Base-by-base conservation (phyloP, 2,329 filamentous ascomycete genomes). In the Bipolaris oryzae region DNA sequence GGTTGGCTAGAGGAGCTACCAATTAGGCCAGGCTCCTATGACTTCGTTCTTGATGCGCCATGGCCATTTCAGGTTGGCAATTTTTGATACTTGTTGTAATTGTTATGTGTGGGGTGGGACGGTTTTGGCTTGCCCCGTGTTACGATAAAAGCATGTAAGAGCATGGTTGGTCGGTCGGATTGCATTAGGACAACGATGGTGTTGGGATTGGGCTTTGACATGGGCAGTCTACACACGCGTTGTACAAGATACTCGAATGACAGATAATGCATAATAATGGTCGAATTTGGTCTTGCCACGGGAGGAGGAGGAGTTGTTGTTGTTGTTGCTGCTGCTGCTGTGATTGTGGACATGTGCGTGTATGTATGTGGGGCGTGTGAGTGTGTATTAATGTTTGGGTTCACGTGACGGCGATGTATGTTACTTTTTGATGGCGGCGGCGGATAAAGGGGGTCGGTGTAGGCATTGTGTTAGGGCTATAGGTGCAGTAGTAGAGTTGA, bases 21-120 rank as follows among this genome's bases (percentile, higher is more conserved):
- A n/a, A 10, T 28, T 11, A 20, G 55, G 43, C 45, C 50, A 7
- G 37, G 35, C 48, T 60, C 34, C 47, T 49, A 35, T 20, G 18
- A 53, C 47, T 53, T 54, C 50, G 25, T 54, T 50, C 33, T 49
- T 50, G 41, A 34, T 46, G 45, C 49, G 41, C 39, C 10, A 51
- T 48, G 56, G 50, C 44, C 49, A 39, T 49, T 5, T 33, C 37
- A 41, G 45, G 50, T 41, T 28, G 38, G 50, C 51, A 53, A 28
- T 38, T 65, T 65, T 63, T 58, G 50, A 56, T 65, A 62, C 46
- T 62, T 52, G 31, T 65, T 65, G 62, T 65, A 65, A 65, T 65
- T 60, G 55, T 44, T 53, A 65, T 52, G 62, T 63, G 53, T 58
- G 51, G 62, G 61, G 58, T 37, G 18, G 11, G 48, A 39, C 38